phyloP scores from a whole-genome alignment of 2,329 filamentous ascomycete species.

The Colletotrichum liriopes region DNA sequence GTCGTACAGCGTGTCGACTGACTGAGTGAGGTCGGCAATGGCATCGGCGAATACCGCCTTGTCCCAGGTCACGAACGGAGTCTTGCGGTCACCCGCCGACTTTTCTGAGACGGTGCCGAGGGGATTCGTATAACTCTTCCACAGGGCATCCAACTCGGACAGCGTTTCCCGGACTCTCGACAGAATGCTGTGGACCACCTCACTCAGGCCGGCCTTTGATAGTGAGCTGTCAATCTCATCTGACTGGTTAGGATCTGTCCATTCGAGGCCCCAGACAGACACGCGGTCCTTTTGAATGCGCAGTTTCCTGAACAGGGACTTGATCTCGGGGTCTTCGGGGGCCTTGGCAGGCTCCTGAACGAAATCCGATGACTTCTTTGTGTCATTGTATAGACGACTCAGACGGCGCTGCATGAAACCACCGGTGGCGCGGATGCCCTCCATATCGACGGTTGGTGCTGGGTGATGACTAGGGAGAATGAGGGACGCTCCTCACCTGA shows the following conservation, averaged over 20 bases:
- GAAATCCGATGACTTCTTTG: slow-evolving; percentile 83
- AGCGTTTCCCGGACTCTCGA: slow-evolving; percentile 85
- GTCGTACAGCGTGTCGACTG: slow-evolving; percentile 86
- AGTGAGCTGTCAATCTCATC: slow-evolving; percentile 80
- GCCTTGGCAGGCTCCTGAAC: slow-evolving; percentile 76
- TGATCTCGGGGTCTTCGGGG: slow-evolving; percentile 78
- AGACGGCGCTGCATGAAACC: slow-evolving; percentile 74
- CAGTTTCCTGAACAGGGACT: slow-evolving; percentile 81
- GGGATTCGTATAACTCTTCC: slow-evolving; percentile 71
- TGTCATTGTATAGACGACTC: slow-evolving; percentile 84
- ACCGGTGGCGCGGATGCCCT: slow-evolving; percentile 65
- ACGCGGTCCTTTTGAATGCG: slow-evolving; percentile 86
- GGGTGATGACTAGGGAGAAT: slow-evolving; percentile 3
- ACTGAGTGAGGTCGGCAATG: slow-evolving; percentile 80
- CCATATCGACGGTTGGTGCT: slow-evolving; percentile 56
- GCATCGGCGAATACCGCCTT: slow-evolving; percentile 83
- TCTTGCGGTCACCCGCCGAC: slow-evolving; percentile 65
- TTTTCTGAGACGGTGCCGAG: slow-evolving; percentile 57
- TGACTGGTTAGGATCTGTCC: slow-evolving; percentile 79
- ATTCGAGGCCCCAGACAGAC: slow-evolving; percentile 85
- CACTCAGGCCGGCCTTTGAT: slow-evolving; percentile 81
- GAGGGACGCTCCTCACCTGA: slow-evolving; percentile 35
- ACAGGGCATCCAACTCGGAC: slow-evolving; percentile 82
- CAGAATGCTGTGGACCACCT: slow-evolving; percentile 85
- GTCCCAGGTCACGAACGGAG: slow-evolving; percentile 75